Percentiles rank a stretch among this genome's conserved stretches.
These are phyloP conservation scores for Diutina pseudorugosa DNA, from an alignment of 1,139 yeast genomes.

Conservation along the genomic window DNA sequence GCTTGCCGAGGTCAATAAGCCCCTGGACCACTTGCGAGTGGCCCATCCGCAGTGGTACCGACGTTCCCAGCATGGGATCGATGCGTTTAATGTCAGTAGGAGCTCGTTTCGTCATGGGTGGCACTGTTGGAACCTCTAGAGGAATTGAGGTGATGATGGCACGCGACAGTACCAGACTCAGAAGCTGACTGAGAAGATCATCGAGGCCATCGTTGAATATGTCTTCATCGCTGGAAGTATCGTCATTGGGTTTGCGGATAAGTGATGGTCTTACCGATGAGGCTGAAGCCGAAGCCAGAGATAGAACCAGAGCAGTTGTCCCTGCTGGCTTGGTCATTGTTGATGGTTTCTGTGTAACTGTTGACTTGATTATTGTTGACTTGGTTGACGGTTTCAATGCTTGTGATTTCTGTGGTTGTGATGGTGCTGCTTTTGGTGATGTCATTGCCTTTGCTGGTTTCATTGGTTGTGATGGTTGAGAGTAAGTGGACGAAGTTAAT, in stretches of 20 bases:
- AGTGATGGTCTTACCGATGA: no score
- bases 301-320: no score
- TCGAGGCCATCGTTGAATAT: conserved; percentile 3
- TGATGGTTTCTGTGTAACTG: no score
- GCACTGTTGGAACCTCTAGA: neutral
- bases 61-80: neutral
- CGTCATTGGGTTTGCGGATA: neutral
- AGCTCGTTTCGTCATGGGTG: neutral
- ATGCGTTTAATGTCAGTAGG: neutral
- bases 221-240: neutral
- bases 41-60: neutral
- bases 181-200: neutral
- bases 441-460: no score
- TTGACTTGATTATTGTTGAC: no score
- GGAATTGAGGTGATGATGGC: no score
- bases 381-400: no score
- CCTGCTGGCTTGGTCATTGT: no score
- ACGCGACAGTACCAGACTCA: neutral
- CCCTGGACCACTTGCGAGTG: neutral
- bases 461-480: no score
- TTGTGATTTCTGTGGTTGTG: no score
- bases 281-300: no score
- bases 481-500: neutral
- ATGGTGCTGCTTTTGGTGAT: no score
- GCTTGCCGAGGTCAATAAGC: neutral